Evolutionary conservation across 306 rosid genomes (phyloP), one percentile per base, ranked within the genome.

Genomic region (Dryas drummondii): DNA sequence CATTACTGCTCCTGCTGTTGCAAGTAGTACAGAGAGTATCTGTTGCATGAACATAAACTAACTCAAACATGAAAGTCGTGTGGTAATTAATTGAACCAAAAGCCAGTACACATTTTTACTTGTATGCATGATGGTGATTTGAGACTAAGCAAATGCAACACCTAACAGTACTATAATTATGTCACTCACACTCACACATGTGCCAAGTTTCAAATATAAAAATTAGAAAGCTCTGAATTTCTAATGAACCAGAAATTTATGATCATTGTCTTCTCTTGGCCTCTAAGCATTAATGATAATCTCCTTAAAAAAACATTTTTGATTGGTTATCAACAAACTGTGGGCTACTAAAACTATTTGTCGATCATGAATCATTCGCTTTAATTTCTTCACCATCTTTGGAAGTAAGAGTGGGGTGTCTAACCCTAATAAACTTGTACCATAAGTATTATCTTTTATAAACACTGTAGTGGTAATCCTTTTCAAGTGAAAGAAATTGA

Each of bases 1-100:
- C 91, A 93, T 78, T 63, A 93, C 87, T 80, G 94, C 98, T 71
- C 92, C 98, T 69, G 81, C 82, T 77, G 98, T 93, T 64, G 88
- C 88, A 76, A 91, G 71, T 76, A 93, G 83, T 47, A 87, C 85
- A 72, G 90, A 89, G 41, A 91, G 76, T 53, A 73, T 69, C 98
- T 93, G 88, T 67, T 32, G 37, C 37, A 22, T 79, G 54, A 72
- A 49, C 73, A 78, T 26, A 74, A 77, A 26, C 68, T 71, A 79
- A 79, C 32, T 41, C 41, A 54, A 42, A 56, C 32, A 50, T 67
- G 52, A 40, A 27, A 22, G 22, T 22, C 0, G 22, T 22, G 0
- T 22, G n/a, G 19, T 1, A 50, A 41, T 61, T 70, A 53, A 46
- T 47, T 47, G 54, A 53, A 70, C 53, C 74, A 42, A 71, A 71